These are phyloP conservation scores for Penicillium occitanis DNA, from an alignment of 2,329 filamentous ascomycete species.

Conservation along the genomic window DNA sequence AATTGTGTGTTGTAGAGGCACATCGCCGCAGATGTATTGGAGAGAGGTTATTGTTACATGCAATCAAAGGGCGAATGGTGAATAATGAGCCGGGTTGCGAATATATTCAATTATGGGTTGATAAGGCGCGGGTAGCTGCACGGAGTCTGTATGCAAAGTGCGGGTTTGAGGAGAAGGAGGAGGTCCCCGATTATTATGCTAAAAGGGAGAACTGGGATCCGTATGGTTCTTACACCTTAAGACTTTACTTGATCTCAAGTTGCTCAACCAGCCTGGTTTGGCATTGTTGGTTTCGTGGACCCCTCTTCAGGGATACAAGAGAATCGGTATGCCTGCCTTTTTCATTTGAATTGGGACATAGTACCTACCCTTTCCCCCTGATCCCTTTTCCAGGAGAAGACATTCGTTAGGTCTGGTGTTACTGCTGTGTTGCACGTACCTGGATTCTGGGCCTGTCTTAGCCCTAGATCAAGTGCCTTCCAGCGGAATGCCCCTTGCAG, in stretches of 20 bases:
- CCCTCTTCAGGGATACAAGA: not conserved
- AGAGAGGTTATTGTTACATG: slow-evolving; percentile 43
- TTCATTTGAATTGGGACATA: too few relatives aligned
- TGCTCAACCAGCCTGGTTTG: not conserved
- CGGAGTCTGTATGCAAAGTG: slow-evolving; percentile 46
- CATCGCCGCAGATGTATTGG: slow-evolving; percentile 51
- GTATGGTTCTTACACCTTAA: slow-evolving; percentile 42
- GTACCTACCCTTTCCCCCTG: slow-evolving; percentile 23
- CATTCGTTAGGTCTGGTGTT: not conserved
- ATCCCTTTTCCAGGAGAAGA: slow-evolving; percentile 16
- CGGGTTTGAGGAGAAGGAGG: slow-evolving; percentile 50
- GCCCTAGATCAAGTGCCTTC: slow-evolving; percentile 10
- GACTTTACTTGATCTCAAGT: not conserved
- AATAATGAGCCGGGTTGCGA: not conserved
- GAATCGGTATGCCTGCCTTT: not conserved
- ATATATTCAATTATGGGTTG: slow-evolving; percentile 47
- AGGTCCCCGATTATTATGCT: slow-evolving; percentile 52
- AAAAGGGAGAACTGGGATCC: slow-evolving; percentile 49
- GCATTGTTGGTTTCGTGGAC: not conserved
- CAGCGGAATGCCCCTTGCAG: slow-evolving; percentile 36
- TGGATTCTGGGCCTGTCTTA: slow-evolving; percentile 17
- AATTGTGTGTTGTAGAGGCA: slow-evolving; percentile 51
- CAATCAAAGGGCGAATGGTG: slow-evolving; percentile 34
- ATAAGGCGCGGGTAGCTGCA: slow-evolving; percentile 48
- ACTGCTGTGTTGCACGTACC: not conserved